Percentiles rank a stretch among this genome's conserved stretches.
Conservation (phyloP, 345 rosid genomes). For the Crucihimalaya himalaica region DNA sequence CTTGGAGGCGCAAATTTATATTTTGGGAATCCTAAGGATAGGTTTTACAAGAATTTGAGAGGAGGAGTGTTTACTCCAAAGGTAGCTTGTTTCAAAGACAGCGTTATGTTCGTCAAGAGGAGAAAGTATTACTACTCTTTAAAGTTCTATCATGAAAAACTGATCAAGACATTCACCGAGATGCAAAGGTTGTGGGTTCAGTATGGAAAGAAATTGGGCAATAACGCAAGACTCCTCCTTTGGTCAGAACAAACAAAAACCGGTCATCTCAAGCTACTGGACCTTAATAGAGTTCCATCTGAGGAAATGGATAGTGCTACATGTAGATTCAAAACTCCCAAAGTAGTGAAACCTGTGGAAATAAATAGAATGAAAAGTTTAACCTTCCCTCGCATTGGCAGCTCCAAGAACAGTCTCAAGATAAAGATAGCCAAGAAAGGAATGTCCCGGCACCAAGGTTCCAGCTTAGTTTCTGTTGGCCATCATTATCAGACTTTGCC, state of each 20-base stretch:
- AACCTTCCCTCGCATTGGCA: constrained; percentile 34
- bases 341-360: constrained; percentile 37
- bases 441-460: constrained; percentile 36
- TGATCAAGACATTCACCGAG: constrained; percentile 46
- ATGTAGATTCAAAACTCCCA: constrained; percentile 24
- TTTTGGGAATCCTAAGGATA: constrained; percentile 67
- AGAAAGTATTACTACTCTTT: constrained; percentile 51
- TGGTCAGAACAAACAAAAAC: constrained; percentile 53
- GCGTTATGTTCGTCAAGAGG: constrained; percentile 46
- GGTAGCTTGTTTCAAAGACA: constrained; percentile 49
- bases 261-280: constrained; percentile 45
- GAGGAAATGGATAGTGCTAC: constrained; percentile 29
- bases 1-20: constrained; percentile 52
- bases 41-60: constrained; percentile 56
- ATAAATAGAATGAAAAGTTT: constrained; percentile 32
- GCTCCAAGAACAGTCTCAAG: constrained; percentile 49
- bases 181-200: constrained; percentile 53
- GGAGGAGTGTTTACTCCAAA: constrained; percentile 61
- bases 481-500: constrained; percentile 44
- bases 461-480: constrained; percentile 33
- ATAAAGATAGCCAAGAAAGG: constrained; percentile 41
- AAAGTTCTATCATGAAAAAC: constrained; percentile 54
- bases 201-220: constrained; percentile 37
- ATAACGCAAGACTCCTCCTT: constrained; percentile 45
- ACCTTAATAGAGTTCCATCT: constrained; percentile 58